These are phyloP conservation scores for Globisporangium heterothallicum DNA, from an alignment of 352 stramenopile species.

Conservation along the genomic window DNA sequence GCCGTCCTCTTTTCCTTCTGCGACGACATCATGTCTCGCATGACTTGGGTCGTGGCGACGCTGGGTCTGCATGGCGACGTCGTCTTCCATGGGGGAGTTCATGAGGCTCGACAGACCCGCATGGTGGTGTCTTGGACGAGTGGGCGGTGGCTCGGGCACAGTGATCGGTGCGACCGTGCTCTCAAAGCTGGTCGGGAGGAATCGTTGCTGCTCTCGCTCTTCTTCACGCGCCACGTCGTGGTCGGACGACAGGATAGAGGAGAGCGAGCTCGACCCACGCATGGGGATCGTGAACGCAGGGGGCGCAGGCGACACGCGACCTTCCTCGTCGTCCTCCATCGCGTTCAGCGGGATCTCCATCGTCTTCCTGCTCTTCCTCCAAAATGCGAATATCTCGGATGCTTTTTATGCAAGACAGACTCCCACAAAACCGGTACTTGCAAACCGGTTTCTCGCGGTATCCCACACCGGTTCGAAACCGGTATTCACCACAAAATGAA, in stretches of 20 bases:
- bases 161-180: slow-evolving; percentile 7
- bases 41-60: no score
- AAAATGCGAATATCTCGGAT: slow-evolving; percentile 1
- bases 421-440: background rate
- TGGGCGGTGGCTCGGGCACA: slow-evolving; percentile 8
- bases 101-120: slow-evolving; percentile 50
- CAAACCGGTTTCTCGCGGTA: background rate
- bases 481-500: slow-evolving; percentile 1
- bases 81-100: slow-evolving; percentile 50
- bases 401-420: no score
- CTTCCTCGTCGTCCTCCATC: slow-evolving; percentile 21
- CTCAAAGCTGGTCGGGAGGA: background rate
- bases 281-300: slow-evolving; percentile 26
- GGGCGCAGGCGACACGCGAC: slow-evolving; percentile 7
- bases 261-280: slow-evolving; percentile 31
- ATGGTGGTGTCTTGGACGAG: slow-evolving; percentile 4
- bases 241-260: slow-evolving; percentile 33
- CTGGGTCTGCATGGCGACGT: slow-evolving; percentile 9
- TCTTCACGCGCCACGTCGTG: background rate
- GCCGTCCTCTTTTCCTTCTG: background rate
- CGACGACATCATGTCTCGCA: background rate
- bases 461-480: background rate
- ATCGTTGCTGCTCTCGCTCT: background rate
- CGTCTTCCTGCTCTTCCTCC: background rate
- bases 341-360: slow-evolving; percentile 59